phyloP scores from a whole-genome alignment of 2,329 filamentous ascomycete species.

The Sclerotinia nivalis region DNA sequence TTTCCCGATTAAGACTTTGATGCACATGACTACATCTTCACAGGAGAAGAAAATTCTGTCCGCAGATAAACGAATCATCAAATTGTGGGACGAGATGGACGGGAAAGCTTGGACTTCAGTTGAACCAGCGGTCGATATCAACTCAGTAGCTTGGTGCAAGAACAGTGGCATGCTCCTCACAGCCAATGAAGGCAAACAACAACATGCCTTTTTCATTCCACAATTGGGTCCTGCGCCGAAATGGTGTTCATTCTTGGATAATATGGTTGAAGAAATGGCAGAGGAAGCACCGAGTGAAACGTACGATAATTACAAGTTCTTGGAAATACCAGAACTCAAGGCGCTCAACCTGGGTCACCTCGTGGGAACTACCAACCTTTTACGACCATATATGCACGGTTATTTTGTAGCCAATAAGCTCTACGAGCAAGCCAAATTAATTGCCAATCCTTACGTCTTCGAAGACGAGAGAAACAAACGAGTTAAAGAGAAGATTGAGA shows the following conservation, averaged over 20 bases:
- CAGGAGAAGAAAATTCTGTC: slow-evolving; percentile 87
- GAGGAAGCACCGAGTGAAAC: slow-evolving; percentile 76
- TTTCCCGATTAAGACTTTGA: slow-evolving; percentile 84
- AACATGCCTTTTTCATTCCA: slow-evolving; percentile 93
- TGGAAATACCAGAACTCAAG: slow-evolving; percentile 83
- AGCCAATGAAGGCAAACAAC: slow-evolving; percentile 93
- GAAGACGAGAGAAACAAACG: slow-evolving; percentile 90
- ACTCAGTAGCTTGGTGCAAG: slow-evolving; percentile 89
- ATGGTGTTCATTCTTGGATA: slow-evolving; percentile 97
- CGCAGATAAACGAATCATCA: slow-evolving; percentile 93
- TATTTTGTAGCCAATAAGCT: slow-evolving; percentile 95
- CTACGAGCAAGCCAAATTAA: slow-evolving; percentile 91
- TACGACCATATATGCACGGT: slow-evolving; percentile 98
- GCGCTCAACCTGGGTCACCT: slow-evolving; percentile 85
- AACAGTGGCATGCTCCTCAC: slow-evolving; percentile 94
- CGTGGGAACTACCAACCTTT: slow-evolving; percentile 82
- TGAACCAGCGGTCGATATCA: slow-evolving; percentile 91
- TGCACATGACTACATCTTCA: slow-evolving; percentile 68
- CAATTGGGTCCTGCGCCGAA: slow-evolving; percentile 89
- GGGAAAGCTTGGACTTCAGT: slow-evolving; percentile 94
- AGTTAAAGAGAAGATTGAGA: slow-evolving; percentile 93
- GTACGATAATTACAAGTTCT: slow-evolving; percentile 99
- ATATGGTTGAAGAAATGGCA: slow-evolving; percentile 97
- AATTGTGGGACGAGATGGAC: slow-evolving; percentile 84
- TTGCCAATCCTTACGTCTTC: slow-evolving; percentile 90